Evolutionary conservation across 2,329 filamentous ascomycete genomes (phyloP).

Genomic region (Verticillium nonalfalfae): DNA sequence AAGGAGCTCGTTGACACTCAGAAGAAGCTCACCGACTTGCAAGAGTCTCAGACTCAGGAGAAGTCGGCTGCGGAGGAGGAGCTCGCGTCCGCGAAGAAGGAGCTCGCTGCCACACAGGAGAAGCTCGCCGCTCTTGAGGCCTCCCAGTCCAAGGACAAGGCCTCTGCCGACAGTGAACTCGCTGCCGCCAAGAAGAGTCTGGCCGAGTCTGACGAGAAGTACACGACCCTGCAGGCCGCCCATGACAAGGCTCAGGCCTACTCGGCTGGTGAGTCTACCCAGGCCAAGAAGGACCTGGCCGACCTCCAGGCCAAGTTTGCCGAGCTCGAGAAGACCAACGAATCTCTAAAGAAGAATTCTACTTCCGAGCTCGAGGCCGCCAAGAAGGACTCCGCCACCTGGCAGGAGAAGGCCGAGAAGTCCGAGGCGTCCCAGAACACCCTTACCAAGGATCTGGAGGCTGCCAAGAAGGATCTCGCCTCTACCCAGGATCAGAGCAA

Average conservation of each 20-base stretch:
- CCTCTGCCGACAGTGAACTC: constrained; percentile 5
- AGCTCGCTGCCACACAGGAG: constrained; percentile 16
- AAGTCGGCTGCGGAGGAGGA: constrained; percentile 23
- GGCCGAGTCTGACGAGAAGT: constrained; percentile 16
- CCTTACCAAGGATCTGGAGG: constrained; percentile 22
- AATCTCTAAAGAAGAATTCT: constrained; percentile 9
- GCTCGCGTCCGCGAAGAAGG: constrained; percentile 18
- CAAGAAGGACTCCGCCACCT: constrained; percentile 21
- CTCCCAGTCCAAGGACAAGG: constrained; percentile 8
- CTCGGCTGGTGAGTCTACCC: constrained; percentile 20
- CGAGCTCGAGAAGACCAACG: constrained; percentile 16
- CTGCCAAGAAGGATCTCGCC: constrained; percentile 14
- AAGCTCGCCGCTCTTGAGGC: constrained; percentile 12
- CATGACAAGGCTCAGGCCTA: constrained; percentile 19
- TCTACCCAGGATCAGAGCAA: constrained; percentile 13
- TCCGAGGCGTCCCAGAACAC: constrained; percentile 13
- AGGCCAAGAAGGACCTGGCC: constrained; percentile 20
- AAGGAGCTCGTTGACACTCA: constrained; percentile 22
- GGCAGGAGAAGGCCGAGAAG: constrained; percentile 14
- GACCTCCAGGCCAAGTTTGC: constrained; percentile 12
- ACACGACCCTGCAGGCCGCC: constrained; percentile 13
- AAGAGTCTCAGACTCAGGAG: constrained; percentile 12
- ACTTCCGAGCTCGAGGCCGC: constrained; percentile 14
- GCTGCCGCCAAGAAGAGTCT: constrained; percentile 5
- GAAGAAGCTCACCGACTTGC: constrained; percentile 15